Evolutionary conservation across 495 filamentous ascomycete genomes (phyloP), one percentile per base, ranked within the genome.

Genomic region (Neurospora tetrasperma): DNA sequence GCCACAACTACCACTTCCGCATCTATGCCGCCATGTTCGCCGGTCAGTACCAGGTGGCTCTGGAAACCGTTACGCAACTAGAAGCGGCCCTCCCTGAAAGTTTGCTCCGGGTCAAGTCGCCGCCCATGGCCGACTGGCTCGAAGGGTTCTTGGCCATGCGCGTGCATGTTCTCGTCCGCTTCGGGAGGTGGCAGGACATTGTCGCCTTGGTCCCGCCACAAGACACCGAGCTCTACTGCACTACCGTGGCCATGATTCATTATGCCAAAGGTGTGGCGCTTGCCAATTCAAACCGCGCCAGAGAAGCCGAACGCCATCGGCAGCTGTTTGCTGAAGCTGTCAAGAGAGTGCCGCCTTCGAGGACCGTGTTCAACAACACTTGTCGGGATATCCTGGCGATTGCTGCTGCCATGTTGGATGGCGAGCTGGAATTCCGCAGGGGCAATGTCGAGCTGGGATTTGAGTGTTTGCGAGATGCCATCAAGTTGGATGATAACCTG

Each of bases 21-120:
- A 85, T 93, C 71, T 93, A 92, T 76, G 89, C 88, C 14, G 90
- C 89, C 70, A 91, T 93, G 90, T 89, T 92, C 70, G 86, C 88
- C 0, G 90, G 87, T 0, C 86, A 88, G 76, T 89, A 80, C 2
- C 72, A 81, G 23, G 82, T 88, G 18, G 86, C 90, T 0, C 76
- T 93, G 6, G 84, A 90, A 16, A 89, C 88, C 0, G 84, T 85
- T 0, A 69, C 75, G 1, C 76, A 81, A 38, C 80, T 91, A 16
- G 90, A 90, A 73, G 72, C 73, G 1, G 83, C 86, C 0, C 80
- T 93, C 18, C 83, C 90, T 0, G 89, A 91, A 42, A 80, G 84
- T 0, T 74, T 93, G n/a, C 82, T 92, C 0, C 85, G 87, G 3
- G 80, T 90, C 27, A 76, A 87, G 74, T 89, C 88, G 0, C 90